Evolutionary conservation across 768 basidiomycete species (phyloP), one percentile per base, ranked within the genome.

Genomic region (Boletus speciosus): DNA sequence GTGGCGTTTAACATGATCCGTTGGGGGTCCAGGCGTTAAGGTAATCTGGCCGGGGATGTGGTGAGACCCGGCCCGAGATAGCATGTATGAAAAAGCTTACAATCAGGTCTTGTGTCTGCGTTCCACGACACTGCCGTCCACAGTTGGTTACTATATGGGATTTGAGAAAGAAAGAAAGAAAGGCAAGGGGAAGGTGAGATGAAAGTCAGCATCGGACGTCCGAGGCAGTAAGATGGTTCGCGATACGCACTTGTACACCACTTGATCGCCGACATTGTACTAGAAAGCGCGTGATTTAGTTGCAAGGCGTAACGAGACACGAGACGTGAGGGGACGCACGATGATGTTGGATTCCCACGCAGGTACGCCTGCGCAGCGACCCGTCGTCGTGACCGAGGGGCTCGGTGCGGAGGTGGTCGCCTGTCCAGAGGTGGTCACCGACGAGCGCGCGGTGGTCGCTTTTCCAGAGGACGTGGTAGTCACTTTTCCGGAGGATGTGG

Each of bases 181-280:
- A 16, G 6, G 6, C 1, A 1, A 7, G 4, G 21, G 5, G 19
- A 4, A 19, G 5, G 10, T 21, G 4, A 39, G n/a, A 39, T 11
- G 11, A 29, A 15, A 3, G 34, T 42, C 29, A 44, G 36, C 9
- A 21, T 21, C 6, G 23, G 23, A 36, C 11, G 27, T n/a, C 19
- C 23, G 35, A n/a, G 6, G 25, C 8, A 1, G 11, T 6, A 27
- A 27, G 25, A 14, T 6, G 29, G 4, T 23, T 42, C 41, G 8
- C 27, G n/a, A 45, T 1, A 36, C 76, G 51, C 47, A 79, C 78
- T 66, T 57, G 62, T 75, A 80, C 16, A 66, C 69, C 16, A 70
- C 80, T 41, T 73, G 52, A 15, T 69, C 52, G 12, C 79, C 79
- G 12, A 67, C 76, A 25, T 59, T 51, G 60, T 83, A 83, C 77